These are phyloP conservation scores for Glutinoglossum americanum DNA, from an alignment of 495 filamentous ascomycete genomes.

Conservation along the genomic window DNA sequence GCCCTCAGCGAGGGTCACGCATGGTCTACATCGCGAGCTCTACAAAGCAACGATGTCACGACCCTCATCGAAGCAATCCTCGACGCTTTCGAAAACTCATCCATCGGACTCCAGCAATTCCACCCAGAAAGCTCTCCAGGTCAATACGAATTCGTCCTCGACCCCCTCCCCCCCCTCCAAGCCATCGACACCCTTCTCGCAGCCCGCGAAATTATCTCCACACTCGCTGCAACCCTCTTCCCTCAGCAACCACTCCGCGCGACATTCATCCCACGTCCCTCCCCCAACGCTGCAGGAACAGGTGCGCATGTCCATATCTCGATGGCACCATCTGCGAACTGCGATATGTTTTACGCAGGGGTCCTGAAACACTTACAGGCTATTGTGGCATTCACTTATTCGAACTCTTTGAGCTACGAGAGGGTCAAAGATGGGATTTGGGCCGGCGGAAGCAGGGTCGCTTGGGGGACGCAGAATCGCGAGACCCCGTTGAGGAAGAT, in stretches of 20 bases:
- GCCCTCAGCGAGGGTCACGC: slow-evolving; percentile 25
- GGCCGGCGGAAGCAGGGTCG: slow-evolving; percentile 52
- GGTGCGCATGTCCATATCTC: slow-evolving; percentile 50
- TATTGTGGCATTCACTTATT: slow-evolving; percentile 44
- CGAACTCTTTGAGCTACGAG: slow-evolving; percentile 36
- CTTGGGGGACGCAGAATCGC: slow-evolving; percentile 59
- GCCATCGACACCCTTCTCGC: slow-evolving; percentile 56
- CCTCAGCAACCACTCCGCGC: slow-evolving; percentile 26
- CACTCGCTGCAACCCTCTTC: slow-evolving; percentile 32
- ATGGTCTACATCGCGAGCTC: slow-evolving; percentile 35
- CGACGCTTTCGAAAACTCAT: slow-evolving; percentile 30
- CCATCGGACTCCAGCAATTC: slow-evolving; percentile 49
- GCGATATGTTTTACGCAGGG: slow-evolving; percentile 41
- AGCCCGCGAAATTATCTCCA: slow-evolving; percentile 43
- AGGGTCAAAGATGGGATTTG: slow-evolving; percentile 44
- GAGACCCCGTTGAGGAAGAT: slow-evolving; percentile 46
- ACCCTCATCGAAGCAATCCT: slow-evolving; percentile 42
- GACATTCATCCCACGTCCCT: slow-evolving; percentile 61
- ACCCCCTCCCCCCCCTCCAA: slow-evolving; percentile 36
- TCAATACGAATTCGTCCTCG: slow-evolving; percentile 66
- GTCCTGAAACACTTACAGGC: slow-evolving; percentile 39
- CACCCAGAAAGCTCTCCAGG: slow-evolving; percentile 56
- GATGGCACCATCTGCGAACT: slow-evolving; percentile 22
- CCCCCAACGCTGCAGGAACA: slow-evolving; percentile 33
- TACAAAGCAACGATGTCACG: slow-evolving; percentile 28